These are phyloP conservation scores for Microcyclosporella mali DNA, from an alignment of 2,329 filamentous ascomycete species.

Conservation along the genomic window DNA sequence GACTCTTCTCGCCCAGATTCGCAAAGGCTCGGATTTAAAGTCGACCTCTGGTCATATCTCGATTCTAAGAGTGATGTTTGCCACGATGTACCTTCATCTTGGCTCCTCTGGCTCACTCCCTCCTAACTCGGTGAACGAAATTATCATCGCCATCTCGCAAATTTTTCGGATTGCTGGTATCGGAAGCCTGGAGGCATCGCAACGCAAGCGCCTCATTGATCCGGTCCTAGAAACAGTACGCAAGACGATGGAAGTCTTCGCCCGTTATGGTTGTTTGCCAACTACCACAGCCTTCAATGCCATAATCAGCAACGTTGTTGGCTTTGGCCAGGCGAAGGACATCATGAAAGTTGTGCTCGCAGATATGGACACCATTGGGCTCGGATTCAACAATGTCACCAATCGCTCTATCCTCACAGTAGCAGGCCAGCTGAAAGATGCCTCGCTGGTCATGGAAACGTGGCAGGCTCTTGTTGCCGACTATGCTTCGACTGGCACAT, in stretches of 20 bases:
- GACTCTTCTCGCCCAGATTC: constrained; percentile 31
- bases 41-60: constrained; percentile 11
- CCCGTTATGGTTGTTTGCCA: constrained; percentile 24
- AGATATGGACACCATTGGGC: constrained; percentile 23
- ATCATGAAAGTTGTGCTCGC: constrained; percentile 26
- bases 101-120: constrained; percentile 35
- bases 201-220: constrained; percentile 19
- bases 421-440: constrained; percentile 30
- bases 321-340: constrained; percentile 25
- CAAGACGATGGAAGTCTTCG: constrained; percentile 27
- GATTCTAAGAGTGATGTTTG: constrained; percentile 35
- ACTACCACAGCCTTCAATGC: constrained; percentile 32
- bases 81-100: constrained; percentile 38
- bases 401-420: constrained; percentile 31
- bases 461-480: constrained; percentile 30
- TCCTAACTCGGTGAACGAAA: constrained; percentile 33
- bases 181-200: constrained; percentile 12
- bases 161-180: constrained; percentile 24
- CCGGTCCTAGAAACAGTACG: constrained; percentile 23
- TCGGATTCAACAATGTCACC: constrained; percentile 30
- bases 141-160: constrained; percentile 32
- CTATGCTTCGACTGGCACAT: constrained; percentile 5
- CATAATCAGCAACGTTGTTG: constrained; percentile 34
- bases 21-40: constrained; percentile 14
- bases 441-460: constrained; percentile 19